Base-by-base conservation (phyloP, 495 filamentous ascomycete genomes). In the Hypoxylon rickii region DNA sequence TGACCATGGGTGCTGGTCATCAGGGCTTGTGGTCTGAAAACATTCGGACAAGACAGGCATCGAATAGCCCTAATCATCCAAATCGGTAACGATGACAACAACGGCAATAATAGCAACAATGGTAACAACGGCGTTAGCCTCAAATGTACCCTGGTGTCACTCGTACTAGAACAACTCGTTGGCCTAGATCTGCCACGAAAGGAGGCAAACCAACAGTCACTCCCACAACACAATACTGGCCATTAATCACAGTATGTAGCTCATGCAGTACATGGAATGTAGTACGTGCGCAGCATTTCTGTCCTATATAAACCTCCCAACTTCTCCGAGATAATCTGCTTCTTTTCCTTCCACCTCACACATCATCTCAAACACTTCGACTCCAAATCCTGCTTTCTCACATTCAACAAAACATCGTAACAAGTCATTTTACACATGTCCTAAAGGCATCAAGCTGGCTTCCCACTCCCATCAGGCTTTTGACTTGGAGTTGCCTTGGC, bases 401-500 rank as follows among this genome's bases (percentile, higher is more conserved):
- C 33, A 20, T 5, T 24, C 19, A 34, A 11, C 46, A 43, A 8
- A 41, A n/a, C 38, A 21, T 33, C 33, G 32, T 42, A 38, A 5
- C n/a, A 20, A 44, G 37, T 42, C 32, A 41, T 37, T 51, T 48
- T 32, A 31, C 32, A 31, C 39, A 20, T 6, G 20, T 21, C 19
- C 39, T 31, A 7, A 31, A 29, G 5, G 36, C 29, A 49, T 65
- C 60, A 68, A 53, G 46, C 57, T 67, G 51, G 67, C 60, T 58
- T 55, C 51, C 32, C 60, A 3, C 55, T 55, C 51, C 32, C 60
- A 3, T 40, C 24, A 13, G 12, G 12, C 19, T 37, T 15, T 16
- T 8, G 42, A 50, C 44, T 53, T 67, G 34, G 42, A 50, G 47
- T 55, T 70, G 39, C 68, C 68, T 16, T 51, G 51, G 33, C 68